These are phyloP conservation scores for Lachnellula occidentalis DNA, from an alignment of 2,329 filamentous ascomycete species.

Conservation along the genomic window DNA sequence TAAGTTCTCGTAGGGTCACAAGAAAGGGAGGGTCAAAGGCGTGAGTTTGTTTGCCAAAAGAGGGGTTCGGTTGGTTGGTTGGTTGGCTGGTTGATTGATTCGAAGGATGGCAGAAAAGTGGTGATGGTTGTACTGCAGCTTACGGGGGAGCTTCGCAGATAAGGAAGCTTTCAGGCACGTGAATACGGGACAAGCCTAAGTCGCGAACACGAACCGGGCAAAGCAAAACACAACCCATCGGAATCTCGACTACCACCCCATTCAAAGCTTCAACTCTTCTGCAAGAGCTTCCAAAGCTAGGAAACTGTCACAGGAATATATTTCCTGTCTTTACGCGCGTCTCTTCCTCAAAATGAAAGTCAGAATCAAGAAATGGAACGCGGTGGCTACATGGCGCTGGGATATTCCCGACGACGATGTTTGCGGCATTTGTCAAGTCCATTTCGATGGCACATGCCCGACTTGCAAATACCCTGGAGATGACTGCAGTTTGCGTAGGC, in stretches of 20 bases:
- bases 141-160: neutral
- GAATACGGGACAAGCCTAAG: neutral
- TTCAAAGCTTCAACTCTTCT: neutral
- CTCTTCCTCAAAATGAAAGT: conserved; percentile 68
- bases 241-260: neutral
- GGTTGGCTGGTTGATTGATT: too few species aligned
- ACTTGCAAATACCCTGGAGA: conserved; percentile 98
- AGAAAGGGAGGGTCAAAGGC: conserved; percentile 9
- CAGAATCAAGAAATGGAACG: conserved; percentile 87
- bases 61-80: neutral
- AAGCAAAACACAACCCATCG: neutral
- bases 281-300: neutral
- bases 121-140: too few species aligned
- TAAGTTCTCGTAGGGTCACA: conserved; percentile 1
- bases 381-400: conserved; percentile 96
- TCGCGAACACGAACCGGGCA: neutral
- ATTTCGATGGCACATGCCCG: conserved; percentile 96
- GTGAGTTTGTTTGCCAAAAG: conserved; percentile 5
- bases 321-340: neutral
- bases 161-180: neutral
- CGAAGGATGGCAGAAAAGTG: neutral
- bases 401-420: conserved; percentile 96
- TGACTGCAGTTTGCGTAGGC: conserved; percentile 81
- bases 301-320: neutral
- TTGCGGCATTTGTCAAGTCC: conserved; percentile 95